Evolutionary conservation across 176 grass and related monocot genomes (phyloP), one percentile per base, ranked within the genome.

Genomic region (Oryza glaberrima): DNA sequence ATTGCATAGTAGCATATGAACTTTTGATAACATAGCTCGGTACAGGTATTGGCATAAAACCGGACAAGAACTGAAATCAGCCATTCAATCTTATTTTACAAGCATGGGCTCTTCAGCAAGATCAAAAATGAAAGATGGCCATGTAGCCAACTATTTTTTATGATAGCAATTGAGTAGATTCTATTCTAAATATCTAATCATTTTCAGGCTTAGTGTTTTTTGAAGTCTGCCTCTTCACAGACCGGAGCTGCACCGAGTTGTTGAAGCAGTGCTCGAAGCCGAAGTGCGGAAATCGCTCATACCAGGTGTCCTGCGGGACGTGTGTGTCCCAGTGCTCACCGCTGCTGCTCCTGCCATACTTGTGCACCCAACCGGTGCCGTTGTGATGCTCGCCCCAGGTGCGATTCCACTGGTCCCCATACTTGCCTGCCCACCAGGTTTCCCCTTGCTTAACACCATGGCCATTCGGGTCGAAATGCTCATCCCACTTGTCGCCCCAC

Each of bases 401-500:
- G 52, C 93, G 93, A 72, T 98, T 98, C 96, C 96, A 98, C 28
- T 85, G 88, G 5, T 95, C 87, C 2, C 96, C 96, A 1, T 92
- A 46, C 60, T 90, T 71, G 26, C 96, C 96, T 52, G 90, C 88
- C 96, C 96, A 98, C 96, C 96, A 96, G 6, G 91, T 98, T 76
- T 98, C 91, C 0, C 96, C 96, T 75, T 96, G 91, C 88, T 95
- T 98, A 23, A 88, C 58, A 17, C 96, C 93, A 13, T 90, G 83
- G 7, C 78, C 83, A 4, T 79, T 86, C 4, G 36, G 79, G 75
- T 94, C 77, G 0, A 98, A 98, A 78, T 86, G 83, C 58, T 98
- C 96, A 1, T 98, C 96, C 96, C 96, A 98, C 67, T 98, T 98
- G 74, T 95, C 91, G 0, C 96, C 96, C 96, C 96, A 98, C 77